Conservation (phyloP, 2,329 filamentous ascomycete genomes). For the Exserohilum rostratum region DNA sequence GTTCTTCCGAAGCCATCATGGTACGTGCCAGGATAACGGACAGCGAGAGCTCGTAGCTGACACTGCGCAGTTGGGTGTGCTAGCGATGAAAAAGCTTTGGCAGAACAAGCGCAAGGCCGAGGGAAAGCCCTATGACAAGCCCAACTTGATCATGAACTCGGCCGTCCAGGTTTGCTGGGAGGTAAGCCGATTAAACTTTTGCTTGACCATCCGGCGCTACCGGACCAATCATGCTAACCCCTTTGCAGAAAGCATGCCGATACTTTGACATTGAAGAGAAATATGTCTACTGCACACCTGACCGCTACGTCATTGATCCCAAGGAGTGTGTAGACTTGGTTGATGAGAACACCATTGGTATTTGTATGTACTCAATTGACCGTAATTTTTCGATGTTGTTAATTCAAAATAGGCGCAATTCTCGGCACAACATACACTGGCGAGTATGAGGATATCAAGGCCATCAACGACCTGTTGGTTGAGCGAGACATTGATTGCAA, state of each 20-base stretch:
- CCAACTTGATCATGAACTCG: constrained; percentile 95
- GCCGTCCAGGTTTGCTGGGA: constrained; percentile 98
- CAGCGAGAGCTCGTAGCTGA: constrained; percentile 7
- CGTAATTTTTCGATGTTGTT: background rate
- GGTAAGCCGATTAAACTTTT: constrained; percentile 5
- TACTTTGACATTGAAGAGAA: constrained; percentile 96
- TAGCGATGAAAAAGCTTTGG: constrained; percentile 97
- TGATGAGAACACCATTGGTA: constrained; percentile 82
- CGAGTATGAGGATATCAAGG: constrained; percentile 89
- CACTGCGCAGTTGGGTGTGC: constrained; percentile 63
- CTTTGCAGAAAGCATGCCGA: constrained; percentile 65
- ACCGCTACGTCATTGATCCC: constrained; percentile 69
- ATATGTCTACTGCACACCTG: constrained; percentile 68
- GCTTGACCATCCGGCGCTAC: too few species aligned
- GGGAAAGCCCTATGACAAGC: constrained; percentile 78
- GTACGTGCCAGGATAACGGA: constrained; percentile 9
- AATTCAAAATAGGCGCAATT: constrained; percentile 61
- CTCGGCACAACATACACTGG: constrained; percentile 94
- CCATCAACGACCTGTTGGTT: constrained; percentile 84
- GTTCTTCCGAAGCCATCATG: constrained; percentile 81
- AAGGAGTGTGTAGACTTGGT: constrained; percentile 65
- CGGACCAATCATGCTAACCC: background rate
- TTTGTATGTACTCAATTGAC: constrained; percentile 59
- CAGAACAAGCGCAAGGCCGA: constrained; percentile 82
- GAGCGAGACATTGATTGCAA: constrained; percentile 77